These are phyloP conservation scores for Arthrobotrys megalospora DNA, from an alignment of 2,329 filamentous ascomycete species.

Conservation along the genomic window DNA sequence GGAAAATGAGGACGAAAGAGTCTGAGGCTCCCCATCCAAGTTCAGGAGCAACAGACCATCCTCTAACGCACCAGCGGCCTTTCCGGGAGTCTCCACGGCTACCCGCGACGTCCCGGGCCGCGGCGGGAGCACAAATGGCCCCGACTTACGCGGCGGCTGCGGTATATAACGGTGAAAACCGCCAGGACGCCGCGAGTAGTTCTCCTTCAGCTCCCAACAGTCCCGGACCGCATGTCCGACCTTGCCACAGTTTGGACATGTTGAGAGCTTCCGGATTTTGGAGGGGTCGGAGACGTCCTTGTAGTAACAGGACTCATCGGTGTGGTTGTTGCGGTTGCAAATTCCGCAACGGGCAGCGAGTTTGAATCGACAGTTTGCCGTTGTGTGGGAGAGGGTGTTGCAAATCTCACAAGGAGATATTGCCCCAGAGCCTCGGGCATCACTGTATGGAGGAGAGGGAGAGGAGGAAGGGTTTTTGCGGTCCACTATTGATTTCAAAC, in stretches of 20 bases:
- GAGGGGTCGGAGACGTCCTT: conserved; percentile 35
- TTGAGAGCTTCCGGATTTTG: conserved; percentile 27
- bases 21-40: conserved; percentile 7
- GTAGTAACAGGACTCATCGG: conserved; percentile 31
- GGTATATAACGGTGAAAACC: conserved; percentile 6
- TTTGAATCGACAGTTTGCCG: neutral
- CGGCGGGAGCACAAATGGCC: conserved; percentile 8
- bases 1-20: conserved; percentile 6
- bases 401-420: conserved; percentile 23
- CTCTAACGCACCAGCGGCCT: neutral
- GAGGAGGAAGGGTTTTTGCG: neutral
- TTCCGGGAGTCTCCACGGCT: neutral
- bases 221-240: conserved; percentile 23
- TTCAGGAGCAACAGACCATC: conserved; percentile 10
- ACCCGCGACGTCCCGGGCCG: neutral
- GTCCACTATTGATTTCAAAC: neutral
- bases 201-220: conserved; percentile 43
- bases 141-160: conserved; percentile 9
- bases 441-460: neutral
- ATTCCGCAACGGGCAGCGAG: conserved; percentile 15
- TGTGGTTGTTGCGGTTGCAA: conserved; percentile 49
- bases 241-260: conserved; percentile 25
- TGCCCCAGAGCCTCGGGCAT: neutral
- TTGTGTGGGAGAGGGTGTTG: neutral
- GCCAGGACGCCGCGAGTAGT: conserved; percentile 18